Percentiles rank a stretch among this genome's conserved stretches.
These are phyloP conservation scores for Peronospora belbahrii DNA, from an alignment of 352 stramenopile genomes.

Conservation along the genomic window DNA sequence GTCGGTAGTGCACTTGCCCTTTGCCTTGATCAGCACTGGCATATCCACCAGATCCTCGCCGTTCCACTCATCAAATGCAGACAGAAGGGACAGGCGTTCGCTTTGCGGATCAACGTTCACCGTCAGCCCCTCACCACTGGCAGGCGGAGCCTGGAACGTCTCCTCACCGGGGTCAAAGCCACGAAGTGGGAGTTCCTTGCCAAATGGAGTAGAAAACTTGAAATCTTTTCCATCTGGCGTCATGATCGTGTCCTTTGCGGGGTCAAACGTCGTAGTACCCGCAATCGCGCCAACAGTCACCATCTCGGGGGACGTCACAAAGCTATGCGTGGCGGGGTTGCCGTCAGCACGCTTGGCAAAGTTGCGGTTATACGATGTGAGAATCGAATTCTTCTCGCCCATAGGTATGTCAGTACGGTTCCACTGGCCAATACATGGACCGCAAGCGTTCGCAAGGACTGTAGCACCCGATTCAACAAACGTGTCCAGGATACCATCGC, in stretches of 20 bases:
- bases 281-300: conserved; percentile 88
- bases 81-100: conserved; percentile 83
- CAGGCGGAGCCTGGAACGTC: conserved; percentile 87
- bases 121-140: conserved; percentile 48
- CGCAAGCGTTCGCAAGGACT: conserved; percentile 89
- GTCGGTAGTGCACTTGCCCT: conserved; percentile 93
- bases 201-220: conserved; percentile 87
- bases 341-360: conserved; percentile 92
- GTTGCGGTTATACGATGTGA: conserved; percentile 94
- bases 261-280: conserved; percentile 87
- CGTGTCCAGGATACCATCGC: conserved; percentile 87
- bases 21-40: conserved; percentile 91
- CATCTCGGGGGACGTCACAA: conserved; percentile 89
- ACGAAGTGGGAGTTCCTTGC: conserved; percentile 86
- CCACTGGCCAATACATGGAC: conserved; percentile 92
- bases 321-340: conserved; percentile 89
- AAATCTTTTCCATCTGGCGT: conserved; percentile 82
- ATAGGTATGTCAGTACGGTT: conserved; percentile 84
- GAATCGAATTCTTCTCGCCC: conserved; percentile 90
- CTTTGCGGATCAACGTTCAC: conserved; percentile 80
- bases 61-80: conserved; percentile 85
- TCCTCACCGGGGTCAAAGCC: conserved; percentile 89
- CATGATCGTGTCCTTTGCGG: conserved; percentile 84
- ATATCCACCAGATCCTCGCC: conserved; percentile 84
- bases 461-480: conserved; percentile 86